Evolutionary conservation across 2,329 filamentous ascomycete genomes (phyloP).

Genomic region (Aspergillus viridinutans): DNA sequence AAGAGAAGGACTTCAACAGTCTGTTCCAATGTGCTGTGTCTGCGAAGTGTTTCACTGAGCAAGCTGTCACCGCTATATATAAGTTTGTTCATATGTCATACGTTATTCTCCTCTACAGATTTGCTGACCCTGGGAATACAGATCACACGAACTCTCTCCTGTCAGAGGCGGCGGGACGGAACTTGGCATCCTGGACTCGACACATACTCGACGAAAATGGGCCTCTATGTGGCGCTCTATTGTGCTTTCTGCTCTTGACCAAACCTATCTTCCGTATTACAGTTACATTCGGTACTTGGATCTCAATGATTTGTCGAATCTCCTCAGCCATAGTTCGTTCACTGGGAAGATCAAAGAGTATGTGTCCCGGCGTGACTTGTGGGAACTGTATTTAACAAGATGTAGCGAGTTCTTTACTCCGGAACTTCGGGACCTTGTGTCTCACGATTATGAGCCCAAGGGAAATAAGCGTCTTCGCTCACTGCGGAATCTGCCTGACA

Average conservation of each 20-base stretch:
- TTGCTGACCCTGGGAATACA: conserved; percentile 18
- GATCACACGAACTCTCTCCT: conserved; percentile 47
- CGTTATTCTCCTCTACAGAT: background rate
- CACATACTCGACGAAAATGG: conserved; percentile 46
- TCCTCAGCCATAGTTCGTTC: conserved; percentile 59
- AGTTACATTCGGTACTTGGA: conserved; percentile 62
- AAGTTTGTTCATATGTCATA: conserved; percentile 15
- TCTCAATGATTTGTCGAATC: conserved; percentile 56
- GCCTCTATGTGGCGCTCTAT: conserved; percentile 65
- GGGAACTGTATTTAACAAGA: conserved; percentile 2
- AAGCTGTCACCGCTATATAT: conserved; percentile 21
- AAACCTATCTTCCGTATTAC: conserved; percentile 65
- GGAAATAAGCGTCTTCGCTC: conserved; percentile 21
- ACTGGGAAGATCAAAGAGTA: conserved; percentile 55
- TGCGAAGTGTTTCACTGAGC: conserved; percentile 19
- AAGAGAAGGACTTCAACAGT: conserved; percentile 23
- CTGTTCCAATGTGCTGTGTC: conserved; percentile 25
- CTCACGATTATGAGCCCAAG: conserved; percentile 14
- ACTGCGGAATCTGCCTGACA: conserved; percentile 17
- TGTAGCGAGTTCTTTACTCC: conserved; percentile 50
- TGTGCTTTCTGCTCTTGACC: conserved; percentile 59
- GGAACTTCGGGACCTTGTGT: conserved; percentile 31
- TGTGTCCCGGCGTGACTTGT: conserved; percentile 32
- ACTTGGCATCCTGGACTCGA: conserved; percentile 4
- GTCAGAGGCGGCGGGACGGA: conserved; percentile 42